Evolutionary conservation across 2,329 filamentous ascomycete species (phyloP).

Genomic region (Pseudocercospora crystallina): DNA sequence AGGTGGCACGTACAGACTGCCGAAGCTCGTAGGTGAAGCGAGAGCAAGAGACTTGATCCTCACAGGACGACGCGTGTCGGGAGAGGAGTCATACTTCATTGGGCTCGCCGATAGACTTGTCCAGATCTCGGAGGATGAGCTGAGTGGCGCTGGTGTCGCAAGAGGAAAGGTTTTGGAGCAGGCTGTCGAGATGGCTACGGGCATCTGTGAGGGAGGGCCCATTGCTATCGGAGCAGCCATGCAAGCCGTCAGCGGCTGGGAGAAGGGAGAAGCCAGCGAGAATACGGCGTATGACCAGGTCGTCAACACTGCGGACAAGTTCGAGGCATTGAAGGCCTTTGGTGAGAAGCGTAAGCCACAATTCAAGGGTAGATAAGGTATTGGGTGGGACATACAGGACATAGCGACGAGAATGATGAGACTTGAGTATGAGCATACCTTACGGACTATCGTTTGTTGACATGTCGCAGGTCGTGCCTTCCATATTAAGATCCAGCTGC

Average conservation of each 20-base stretch:
- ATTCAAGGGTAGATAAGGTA: slow-evolving; percentile 58
- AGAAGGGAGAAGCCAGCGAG: slow-evolving; percentile 70
- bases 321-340: slow-evolving; percentile 87
- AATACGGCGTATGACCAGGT: slow-evolving; percentile 84
- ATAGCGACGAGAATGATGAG: too few species aligned
- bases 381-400: too few species aligned
- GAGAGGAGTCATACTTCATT: slow-evolving; percentile 84
- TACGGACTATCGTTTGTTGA: too few species aligned
- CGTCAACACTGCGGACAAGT: slow-evolving; percentile 77
- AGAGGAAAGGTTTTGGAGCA: slow-evolving; percentile 69
- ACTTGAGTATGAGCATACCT: too few species aligned
- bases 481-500: too few species aligned
- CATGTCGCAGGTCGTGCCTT: too few species aligned
- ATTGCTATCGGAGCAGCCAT: slow-evolving; percentile 78
- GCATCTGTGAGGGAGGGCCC: slow-evolving; percentile 88
- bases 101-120: slow-evolving; percentile 89
- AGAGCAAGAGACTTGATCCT: slow-evolving; percentile 88
- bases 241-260: slow-evolving; percentile 70
- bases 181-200: slow-evolving; percentile 73
- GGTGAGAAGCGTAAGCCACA: slow-evolving; percentile 69
- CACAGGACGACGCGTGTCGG: slow-evolving; percentile 81
- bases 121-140: slow-evolving; percentile 65
- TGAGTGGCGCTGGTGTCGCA: slow-evolving; percentile 54
- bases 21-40: slow-evolving; percentile 72
- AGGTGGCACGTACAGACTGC: slow-evolving; percentile 86